Evolutionary conservation across 108 stramenopile species (phyloP).

Genomic region (Cyclotella kingstonii): DNA sequence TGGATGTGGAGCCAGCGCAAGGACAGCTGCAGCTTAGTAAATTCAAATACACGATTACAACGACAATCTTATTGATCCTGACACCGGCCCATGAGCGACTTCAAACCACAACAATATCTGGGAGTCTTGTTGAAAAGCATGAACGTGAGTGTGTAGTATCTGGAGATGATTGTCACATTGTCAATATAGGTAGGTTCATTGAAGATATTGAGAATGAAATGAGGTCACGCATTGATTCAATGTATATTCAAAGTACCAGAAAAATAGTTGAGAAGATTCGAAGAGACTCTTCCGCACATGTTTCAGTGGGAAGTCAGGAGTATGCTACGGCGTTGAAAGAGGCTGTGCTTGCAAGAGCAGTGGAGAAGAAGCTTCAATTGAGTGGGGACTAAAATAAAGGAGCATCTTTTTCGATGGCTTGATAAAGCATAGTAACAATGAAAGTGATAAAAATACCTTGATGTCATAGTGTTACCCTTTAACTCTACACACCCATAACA

Average conservation of each 20-base stretch:
- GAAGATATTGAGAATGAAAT: slow-evolving; percentile 94
- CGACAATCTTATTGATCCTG: slow-evolving; percentile 75
- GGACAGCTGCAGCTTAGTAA: slow-evolving; percentile 13
- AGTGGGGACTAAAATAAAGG: too few relatives aligned
- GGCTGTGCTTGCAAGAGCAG: slow-evolving; percentile 13
- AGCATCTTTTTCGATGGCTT: too few relatives aligned
- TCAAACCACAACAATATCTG: slow-evolving; percentile 11
- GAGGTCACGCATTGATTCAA: slow-evolving; percentile 68
- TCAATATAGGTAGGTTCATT: slow-evolving; percentile 90
- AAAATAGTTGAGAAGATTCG: slow-evolving; percentile 81
- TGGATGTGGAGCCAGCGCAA: slow-evolving; percentile 59
- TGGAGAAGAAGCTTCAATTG: not conserved
- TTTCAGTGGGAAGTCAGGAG: slow-evolving; percentile 23
- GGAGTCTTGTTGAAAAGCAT: slow-evolving; percentile 23
- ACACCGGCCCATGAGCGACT: slow-evolving; percentile 18
- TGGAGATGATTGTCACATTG: slow-evolving; percentile 55
- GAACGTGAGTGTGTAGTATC: slow-evolving; percentile 8
- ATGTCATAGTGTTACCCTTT: too few relatives aligned
- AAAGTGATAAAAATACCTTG: too few relatives aligned
- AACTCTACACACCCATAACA: too few relatives aligned
- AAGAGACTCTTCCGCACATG: slow-evolving; percentile 13
- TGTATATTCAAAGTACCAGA: slow-evolving; percentile 88
- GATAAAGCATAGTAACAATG: too few relatives aligned
- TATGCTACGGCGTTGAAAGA: slow-evolving; percentile 31
- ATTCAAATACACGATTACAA: slow-evolving; percentile 70